phyloP scores from a whole-genome alignment of 2,329 filamentous ascomycete genomes.

The Xylaria sp. region DNA sequence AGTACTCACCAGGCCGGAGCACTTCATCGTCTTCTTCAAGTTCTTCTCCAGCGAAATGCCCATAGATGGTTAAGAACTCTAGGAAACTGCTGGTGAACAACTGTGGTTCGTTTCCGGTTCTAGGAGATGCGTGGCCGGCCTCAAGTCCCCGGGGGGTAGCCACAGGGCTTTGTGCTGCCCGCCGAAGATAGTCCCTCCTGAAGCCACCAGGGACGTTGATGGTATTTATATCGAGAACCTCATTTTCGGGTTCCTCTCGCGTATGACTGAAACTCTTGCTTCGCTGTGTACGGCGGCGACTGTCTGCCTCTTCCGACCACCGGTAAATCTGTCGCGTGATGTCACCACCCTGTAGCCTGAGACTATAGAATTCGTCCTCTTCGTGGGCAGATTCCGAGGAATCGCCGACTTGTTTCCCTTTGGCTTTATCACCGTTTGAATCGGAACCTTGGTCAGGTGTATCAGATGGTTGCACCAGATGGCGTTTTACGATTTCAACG shows the following conservation, averaged over 20 bases:
- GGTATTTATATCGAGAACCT: slow-evolving; percentile 83
- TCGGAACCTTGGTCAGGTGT: slow-evolving; percentile 54
- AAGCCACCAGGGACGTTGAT: slow-evolving; percentile 97
- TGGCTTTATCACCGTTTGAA: slow-evolving; percentile 54
- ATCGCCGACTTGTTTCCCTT: slow-evolving; percentile 63
- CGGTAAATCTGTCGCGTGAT: slow-evolving; percentile 95
- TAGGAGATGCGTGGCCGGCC: slow-evolving; percentile 50
- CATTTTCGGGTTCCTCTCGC: slow-evolving; percentile 80
- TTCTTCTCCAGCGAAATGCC: slow-evolving; percentile 97
- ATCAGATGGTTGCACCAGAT: slow-evolving; percentile 78
- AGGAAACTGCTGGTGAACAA: slow-evolving; percentile 93
- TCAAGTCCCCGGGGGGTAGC: slow-evolving; percentile 54
- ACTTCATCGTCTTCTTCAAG: slow-evolving; percentile 96
- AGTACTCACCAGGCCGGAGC: slow-evolving; percentile 88
- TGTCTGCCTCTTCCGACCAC: slow-evolving; percentile 90
- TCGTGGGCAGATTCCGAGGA: slow-evolving; percentile 55
- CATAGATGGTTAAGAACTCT: slow-evolving; percentile 94
- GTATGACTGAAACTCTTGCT: slow-evolving; percentile 89
- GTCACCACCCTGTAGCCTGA: slow-evolving; percentile 92
- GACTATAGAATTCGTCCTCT: slow-evolving; percentile 90
- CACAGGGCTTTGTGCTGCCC: slow-evolving; percentile 73
- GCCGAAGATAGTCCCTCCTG: slow-evolving; percentile 85
- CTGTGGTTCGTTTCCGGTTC: slow-evolving; percentile 60
- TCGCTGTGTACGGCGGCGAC: slow-evolving; percentile 73
- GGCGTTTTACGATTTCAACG: slow-evolving; percentile 88